Evolutionary conservation across 169 alveolate species (phyloP).

Genomic region (Miamiensis avidus): DNA sequence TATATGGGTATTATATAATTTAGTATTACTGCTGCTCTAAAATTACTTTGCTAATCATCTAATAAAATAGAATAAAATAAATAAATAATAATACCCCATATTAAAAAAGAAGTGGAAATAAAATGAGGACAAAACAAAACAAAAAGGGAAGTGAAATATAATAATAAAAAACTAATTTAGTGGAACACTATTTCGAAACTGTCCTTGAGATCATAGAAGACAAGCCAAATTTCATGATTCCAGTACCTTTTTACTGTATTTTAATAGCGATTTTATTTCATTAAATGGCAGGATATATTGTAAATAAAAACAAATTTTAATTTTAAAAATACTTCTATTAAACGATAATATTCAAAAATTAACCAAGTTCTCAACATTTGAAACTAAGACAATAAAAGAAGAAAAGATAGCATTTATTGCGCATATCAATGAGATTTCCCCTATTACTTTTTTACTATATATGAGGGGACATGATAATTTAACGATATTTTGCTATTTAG

Average conservation of each 20-base stretch:
- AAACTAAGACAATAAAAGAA: background rate
- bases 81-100: too few species aligned
- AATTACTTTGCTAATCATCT: too few species aligned
- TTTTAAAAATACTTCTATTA: too few species aligned
- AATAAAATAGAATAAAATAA: too few species aligned
- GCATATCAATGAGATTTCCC: slow-evolving; percentile 9
- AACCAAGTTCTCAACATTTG: slow-evolving; percentile 9
- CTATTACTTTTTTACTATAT: slow-evolving; percentile 7
- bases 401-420: slow-evolving; percentile 10
- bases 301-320: too few species aligned
- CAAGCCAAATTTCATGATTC: slow-evolving; percentile 14
- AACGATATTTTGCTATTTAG: background rate
- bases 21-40: too few species aligned
- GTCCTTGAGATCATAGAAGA: slow-evolving; percentile 22
- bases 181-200: slow-evolving; percentile 13
- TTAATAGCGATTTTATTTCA: background rate
- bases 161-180: too few species aligned
- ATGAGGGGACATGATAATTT: slow-evolving; percentile 13
- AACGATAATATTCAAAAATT: too few species aligned
- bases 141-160: too few species aligned
- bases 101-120: too few species aligned
- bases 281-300: slow-evolving; percentile 19
- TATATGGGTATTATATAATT: too few species aligned
- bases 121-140: too few species aligned
- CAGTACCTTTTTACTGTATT: slow-evolving; percentile 7